phyloP scores from a whole-genome alignment of 2,329 filamentous ascomycete species.

The Phyllosticta capitalensis region DNA sequence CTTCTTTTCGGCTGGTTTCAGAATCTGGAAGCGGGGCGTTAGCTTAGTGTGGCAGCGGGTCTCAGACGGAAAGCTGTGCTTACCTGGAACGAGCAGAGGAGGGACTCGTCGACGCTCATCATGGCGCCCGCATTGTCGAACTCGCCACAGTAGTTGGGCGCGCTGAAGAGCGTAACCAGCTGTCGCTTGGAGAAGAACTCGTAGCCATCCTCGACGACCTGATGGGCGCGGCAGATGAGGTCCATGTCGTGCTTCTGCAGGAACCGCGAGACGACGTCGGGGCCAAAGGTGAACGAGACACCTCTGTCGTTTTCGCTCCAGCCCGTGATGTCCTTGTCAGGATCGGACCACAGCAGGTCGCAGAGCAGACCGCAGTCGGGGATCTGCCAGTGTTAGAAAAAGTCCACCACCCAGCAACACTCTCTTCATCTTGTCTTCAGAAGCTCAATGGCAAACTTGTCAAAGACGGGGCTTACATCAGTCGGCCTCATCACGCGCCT shows the following conservation, averaged over 20 bases:
- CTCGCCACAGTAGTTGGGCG: slow-evolving; percentile 98
- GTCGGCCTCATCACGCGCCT: slow-evolving; percentile 97
- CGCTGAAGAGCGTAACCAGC: slow-evolving; percentile 93
- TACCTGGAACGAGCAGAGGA: slow-evolving; percentile 98
- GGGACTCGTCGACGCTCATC: slow-evolving; percentile 99
- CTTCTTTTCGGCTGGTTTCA: slow-evolving; percentile 99
- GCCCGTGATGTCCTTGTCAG: slow-evolving; percentile 97
- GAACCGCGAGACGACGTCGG: slow-evolving; percentile 94
- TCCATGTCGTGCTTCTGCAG: slow-evolving; percentile 99
- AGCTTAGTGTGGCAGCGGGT: slow-evolving; percentile 11
- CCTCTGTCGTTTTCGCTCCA: slow-evolving; percentile 99
- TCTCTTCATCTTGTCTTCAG: slow-evolving; percentile 19
- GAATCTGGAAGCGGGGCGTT: slow-evolving; percentile 53
- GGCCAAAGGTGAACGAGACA: slow-evolving; percentile 97
- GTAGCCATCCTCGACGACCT: slow-evolving; percentile 98
- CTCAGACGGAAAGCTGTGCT: slow-evolving; percentile 14
- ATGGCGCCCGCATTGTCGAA: slow-evolving; percentile 99
- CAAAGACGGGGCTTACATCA: slow-evolving; percentile 61
- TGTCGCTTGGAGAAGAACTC: slow-evolving; percentile 99
- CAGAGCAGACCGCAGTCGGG: slow-evolving; percentile 95
- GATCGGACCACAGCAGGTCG: slow-evolving; percentile 96
- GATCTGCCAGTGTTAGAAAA: slow-evolving; percentile 56
- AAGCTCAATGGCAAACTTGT: not conserved
- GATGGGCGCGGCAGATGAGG: slow-evolving; percentile 94
- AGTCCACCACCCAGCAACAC: slow-evolving; percentile 1